Conservation (phyloP, 805 yeast genomes). For the Wickerhamomyces xylosicus region DNA sequence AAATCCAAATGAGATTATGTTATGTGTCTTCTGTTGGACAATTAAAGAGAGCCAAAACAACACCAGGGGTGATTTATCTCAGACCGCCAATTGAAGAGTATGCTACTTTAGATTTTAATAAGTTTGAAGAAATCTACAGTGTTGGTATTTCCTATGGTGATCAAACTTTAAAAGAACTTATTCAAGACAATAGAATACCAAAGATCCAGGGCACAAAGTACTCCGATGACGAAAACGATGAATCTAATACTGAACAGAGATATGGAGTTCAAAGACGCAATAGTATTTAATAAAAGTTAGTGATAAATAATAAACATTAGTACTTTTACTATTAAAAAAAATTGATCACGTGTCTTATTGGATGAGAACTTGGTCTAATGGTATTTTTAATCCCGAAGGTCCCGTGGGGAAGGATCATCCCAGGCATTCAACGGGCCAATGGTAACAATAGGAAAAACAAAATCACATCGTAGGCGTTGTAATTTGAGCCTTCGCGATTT, state of each 20-base stretch:
- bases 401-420: too few relatives aligned
- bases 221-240: slow-evolving; percentile 21
- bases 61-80: slow-evolving; percentile 77
- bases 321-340: background rate
- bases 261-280: slow-evolving; percentile 41
- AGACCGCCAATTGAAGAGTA: slow-evolving; percentile 92
- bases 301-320: background rate
- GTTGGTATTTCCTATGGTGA: slow-evolving; percentile 76
- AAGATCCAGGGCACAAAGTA: slow-evolving; percentile 42
- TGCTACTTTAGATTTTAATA: slow-evolving; percentile 87
- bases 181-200: slow-evolving; percentile 45
- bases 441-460: too few relatives aligned
- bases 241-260: slow-evolving; percentile 4
- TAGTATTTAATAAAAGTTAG: slow-evolving; percentile 32
- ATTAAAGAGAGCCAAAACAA: slow-evolving; percentile 71
- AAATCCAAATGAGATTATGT: slow-evolving; percentile 85
- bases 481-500: too few relatives aligned
- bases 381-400: too few relatives aligned
- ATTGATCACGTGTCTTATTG: too few relatives aligned
- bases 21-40: slow-evolving; percentile 95
- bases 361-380: too few relatives aligned
- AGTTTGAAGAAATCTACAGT: slow-evolving; percentile 78
- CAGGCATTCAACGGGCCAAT: too few relatives aligned
- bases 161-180: slow-evolving; percentile 40
- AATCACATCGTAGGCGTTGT: too few relatives aligned